Base-by-base conservation (phyloP, 2,329 filamentous ascomycete genomes). In the Cyanodermella asteris region DNA sequence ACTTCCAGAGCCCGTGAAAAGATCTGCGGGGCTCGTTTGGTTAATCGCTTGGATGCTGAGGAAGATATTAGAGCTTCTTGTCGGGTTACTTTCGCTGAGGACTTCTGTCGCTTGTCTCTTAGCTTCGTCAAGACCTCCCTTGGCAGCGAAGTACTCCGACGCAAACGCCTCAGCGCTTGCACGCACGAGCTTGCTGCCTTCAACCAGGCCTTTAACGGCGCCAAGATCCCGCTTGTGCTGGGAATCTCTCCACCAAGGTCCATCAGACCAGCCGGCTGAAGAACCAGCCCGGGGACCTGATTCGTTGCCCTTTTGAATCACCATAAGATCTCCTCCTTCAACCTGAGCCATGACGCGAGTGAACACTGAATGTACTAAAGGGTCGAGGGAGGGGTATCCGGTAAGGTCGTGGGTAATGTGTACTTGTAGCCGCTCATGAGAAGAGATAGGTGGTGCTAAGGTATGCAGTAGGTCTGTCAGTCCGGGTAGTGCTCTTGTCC, bases 341-440 rank as follows among this genome's bases (percentile, higher is more conserved):
- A 97, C 87, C 53, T 97, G 87, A n/a, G 81, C 67, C 87, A 97
- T 97, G 41, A 97, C 82, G 26, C 81, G 72, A 28, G 75, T 75
- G 55, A 97, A 97, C 34, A 87, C 81, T 29, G 65, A 64, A 51
- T 94, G 80, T 39, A 94, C 78, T 27, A 93, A 64, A 11, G 84
- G 81, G 45, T 94, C 84, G 38, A 97, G 68, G 11, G 80, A 84
- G 3, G 87, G 87, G 46, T 97, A 97, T 37, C 80, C 80, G 37
- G 81, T 71, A 21, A 97, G 66, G 47, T 94, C 87, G 55, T 97
- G 87, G 6, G 84, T 91, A 34, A 87, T 90, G 55, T 97, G 87
- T 40, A 97, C 94, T 40, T 90, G 75, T 6, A 97, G 73, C 24
- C 84, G 77, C 53, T 97, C 87, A 51, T 97, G 87, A 6, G 84